Evolutionary conservation across 176 grass and related monocot species (phyloP), one percentile per base, ranked within the genome.

Genomic region (Aegilops longissima): DNA sequence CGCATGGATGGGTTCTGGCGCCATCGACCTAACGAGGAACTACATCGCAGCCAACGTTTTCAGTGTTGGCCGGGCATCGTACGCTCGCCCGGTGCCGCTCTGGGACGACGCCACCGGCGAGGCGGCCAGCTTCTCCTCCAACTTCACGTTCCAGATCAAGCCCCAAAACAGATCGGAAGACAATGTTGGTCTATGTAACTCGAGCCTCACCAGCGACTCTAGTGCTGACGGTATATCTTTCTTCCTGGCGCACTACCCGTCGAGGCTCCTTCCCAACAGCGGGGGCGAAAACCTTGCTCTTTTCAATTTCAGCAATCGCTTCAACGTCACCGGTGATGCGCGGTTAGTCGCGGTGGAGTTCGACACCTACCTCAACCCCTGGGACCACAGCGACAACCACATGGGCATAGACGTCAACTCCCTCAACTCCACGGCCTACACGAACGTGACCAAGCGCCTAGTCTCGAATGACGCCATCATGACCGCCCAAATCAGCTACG

Each of bases 121-220:
- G 2, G 81, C 4, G 9, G 72, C 88, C 27, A 82, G 84, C 67
- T 93, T 90, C 79, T 27, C 44, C 6, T 79, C 85, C 39, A 77
- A 69, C 61, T 93, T 90, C 71, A 74, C 88, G 7, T 90, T 90
- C 81, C 14, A 76, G 16, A 90, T 90, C 70, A 31, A 27, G 66
- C 51, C 73, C 35, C 12, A 49, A 49, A 49, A 49, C 45, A 14
- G 1, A 0, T 49, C 4, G 0, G 3, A 47, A 0, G 44, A 49
- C 45, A 4, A 49, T 49, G 0, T 49, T 14, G 3, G 0, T 7
- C 9, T 4, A 4, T 67, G 65, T 34, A 8, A 45, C 44, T 0
- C 0, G 9, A 62, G 13, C 20, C 0, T 49, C 45, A 49, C 12
- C 0, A 84, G 59, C 25, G 87, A 93, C 7, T 80, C 87, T 8